A percentile compares a stretch with the other conserved stretches of the same genome.
phyloP scores from a whole-genome alignment of 192 early-diverging fungal genomes.

The Linnemannia hyalina region DNA sequence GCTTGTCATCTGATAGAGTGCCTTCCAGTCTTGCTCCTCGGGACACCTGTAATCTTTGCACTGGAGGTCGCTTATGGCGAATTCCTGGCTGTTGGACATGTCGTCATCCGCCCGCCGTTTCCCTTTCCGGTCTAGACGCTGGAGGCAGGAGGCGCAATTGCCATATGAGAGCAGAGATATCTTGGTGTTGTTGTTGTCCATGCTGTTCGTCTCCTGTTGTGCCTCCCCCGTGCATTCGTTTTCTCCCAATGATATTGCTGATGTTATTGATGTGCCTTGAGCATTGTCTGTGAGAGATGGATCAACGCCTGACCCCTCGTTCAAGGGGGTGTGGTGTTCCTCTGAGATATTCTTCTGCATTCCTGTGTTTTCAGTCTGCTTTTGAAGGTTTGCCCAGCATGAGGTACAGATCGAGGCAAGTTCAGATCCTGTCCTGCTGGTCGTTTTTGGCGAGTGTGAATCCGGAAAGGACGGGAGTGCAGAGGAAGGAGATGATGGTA shows the following conservation, averaged over 20 bases:
- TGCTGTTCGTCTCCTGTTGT: not conserved
- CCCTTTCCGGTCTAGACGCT: not conserved
- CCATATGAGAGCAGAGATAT: not conserved
- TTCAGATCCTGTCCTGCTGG: conserved; percentile 5
- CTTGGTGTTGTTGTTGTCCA: not conserved
- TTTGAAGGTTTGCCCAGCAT: conserved; percentile 1
- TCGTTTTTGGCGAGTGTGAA: not conserved
- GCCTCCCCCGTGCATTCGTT: not conserved
- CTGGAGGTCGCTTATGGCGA: not conserved
- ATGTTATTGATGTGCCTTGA: not conserved
- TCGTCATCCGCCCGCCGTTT: conserved; percentile 10
- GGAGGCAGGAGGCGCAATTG: not conserved
- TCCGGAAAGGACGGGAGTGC: not conserved
- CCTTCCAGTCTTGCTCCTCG: conserved; percentile 54
- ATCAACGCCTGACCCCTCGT: not conserved
- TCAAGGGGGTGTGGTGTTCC: not conserved
- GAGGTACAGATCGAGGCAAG: not conserved
- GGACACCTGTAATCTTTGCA: not conserved
- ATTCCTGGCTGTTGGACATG: not conserved
- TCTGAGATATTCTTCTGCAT: not conserved
- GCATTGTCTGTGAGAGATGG: not conserved
- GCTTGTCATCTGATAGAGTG: conserved; percentile 57
- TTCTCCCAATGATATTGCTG: not conserved
- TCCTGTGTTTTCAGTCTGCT: conserved; percentile 1
- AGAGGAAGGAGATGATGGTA: not conserved